Conservation (phyloP, 805 yeast species). For the Pichia heedii region DNA sequence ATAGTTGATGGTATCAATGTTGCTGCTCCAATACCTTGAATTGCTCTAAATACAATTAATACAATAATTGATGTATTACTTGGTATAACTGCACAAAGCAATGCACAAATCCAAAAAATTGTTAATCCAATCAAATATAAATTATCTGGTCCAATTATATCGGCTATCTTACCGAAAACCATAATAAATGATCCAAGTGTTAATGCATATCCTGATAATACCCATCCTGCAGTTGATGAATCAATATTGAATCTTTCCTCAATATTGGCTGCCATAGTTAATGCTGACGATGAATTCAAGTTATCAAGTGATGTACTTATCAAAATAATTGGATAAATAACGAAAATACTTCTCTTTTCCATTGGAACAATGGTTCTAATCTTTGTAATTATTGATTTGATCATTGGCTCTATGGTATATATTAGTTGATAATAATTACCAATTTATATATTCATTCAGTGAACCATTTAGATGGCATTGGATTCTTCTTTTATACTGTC, state of each 20-base stretch:
- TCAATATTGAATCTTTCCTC: conserved; percentile 31
- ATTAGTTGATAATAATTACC: too few species aligned
- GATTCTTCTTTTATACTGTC: too few species aligned
- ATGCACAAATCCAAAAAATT: conserved; percentile 17
- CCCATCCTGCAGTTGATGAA: conserved; percentile 33
- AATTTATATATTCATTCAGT: too few species aligned
- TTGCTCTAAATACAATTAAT: conserved; percentile 34
- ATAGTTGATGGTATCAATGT: conserved; percentile 28
- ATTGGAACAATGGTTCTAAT: conserved; percentile 13
- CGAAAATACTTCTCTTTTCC: conserved; percentile 13
- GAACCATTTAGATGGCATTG: too few species aligned
- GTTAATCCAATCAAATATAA: conserved; percentile 20
- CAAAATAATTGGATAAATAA: conserved; percentile 10
- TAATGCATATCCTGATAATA: conserved; percentile 34
- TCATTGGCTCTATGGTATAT: too few species aligned
- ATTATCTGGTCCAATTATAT: conserved; percentile 31
- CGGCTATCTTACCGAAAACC: conserved; percentile 34
- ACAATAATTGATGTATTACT: conserved; percentile 25
- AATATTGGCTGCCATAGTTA: conserved; percentile 16
- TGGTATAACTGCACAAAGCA: conserved; percentile 30
- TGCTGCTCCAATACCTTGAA: conserved; percentile 38
- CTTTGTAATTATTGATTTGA: too few species aligned
- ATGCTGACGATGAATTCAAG: conserved; percentile 19
- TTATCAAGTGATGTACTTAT: conserved; percentile 17
- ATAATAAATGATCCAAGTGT: conserved; percentile 38